These are phyloP conservation scores for Coniochaeta pulveracea DNA, from an alignment of 2,329 filamentous ascomycete genomes.

Conservation along the genomic window DNA sequence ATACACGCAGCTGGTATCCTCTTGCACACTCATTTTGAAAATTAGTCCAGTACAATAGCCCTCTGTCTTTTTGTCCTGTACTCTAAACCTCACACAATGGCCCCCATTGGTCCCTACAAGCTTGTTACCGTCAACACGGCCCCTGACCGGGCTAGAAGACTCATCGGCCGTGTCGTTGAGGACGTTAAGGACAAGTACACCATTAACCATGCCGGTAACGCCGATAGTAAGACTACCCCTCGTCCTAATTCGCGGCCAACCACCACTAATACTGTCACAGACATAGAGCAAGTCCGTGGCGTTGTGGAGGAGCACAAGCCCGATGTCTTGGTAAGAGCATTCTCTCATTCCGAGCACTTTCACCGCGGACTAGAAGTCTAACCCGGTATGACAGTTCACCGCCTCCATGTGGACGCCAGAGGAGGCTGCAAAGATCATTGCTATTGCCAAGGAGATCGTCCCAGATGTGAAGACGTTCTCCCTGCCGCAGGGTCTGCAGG, in stretches of 20 bases:
- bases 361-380: background rate
- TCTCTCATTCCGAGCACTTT: slow-evolving; percentile 7
- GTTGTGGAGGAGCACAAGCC: slow-evolving; percentile 40
- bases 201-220: slow-evolving; percentile 52
- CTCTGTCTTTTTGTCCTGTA: too few relatives aligned
- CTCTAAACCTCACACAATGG: too few relatives aligned
- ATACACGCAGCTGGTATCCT: too few relatives aligned
- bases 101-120: slow-evolving; percentile 43
- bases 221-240: slow-evolving; percentile 34
- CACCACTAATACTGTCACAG: slow-evolving; percentile 16
- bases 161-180: slow-evolving; percentile 51
- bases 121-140: slow-evolving; percentile 59
- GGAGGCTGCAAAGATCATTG: slow-evolving; percentile 29
- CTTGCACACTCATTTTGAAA: too few relatives aligned
- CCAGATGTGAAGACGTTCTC: slow-evolving; percentile 35
- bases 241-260: background rate
- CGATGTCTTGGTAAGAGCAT: slow-evolving; percentile 43
- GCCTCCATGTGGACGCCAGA: slow-evolving; percentile 29
- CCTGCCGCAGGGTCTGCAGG: slow-evolving; percentile 37
- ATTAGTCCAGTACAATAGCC: too few relatives aligned
- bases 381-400: slow-evolving; percentile 11
- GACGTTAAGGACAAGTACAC: slow-evolving; percentile 51
- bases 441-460: slow-evolving; percentile 28
- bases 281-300: slow-evolving; percentile 41
- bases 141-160: slow-evolving; percentile 49